Base-by-base conservation (phyloP, 2,329 filamentous ascomycete genomes). In the Aspergillus terreus region DNA sequence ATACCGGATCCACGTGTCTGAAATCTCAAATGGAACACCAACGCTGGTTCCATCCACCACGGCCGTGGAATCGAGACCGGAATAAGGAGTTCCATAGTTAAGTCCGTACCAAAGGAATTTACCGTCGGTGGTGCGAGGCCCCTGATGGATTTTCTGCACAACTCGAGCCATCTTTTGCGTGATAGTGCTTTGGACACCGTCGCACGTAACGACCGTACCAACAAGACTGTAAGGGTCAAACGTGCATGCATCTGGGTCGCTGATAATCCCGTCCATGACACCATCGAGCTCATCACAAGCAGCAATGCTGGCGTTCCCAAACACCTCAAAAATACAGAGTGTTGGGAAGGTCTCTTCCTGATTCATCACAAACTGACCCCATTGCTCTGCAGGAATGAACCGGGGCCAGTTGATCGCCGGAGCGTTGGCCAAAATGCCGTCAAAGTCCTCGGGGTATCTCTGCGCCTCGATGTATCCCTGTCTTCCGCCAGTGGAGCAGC, bases 381-480 rank as follows among this genome's bases (percentile, higher is more conserved):
- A 62, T 44, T 49, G 50, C 4, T 47, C 53, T 1, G 55, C 48
- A 2, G 50, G 44, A 2, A 71, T 48, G 62, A 73, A 35, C 53
- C 59, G 17, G 55, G 57, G 14, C 49, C 56, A 74, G 69, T 25
- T 82, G 58, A 60, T 78, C 73, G 46, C 66, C 63, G 64, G 74
- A 76, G 73, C 78, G 3, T 19, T 48, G 10, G 80, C 76, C 1
- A 82, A 56, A 9, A 80, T 73, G 14, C 81, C 82, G 56, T 84
- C 79, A 49, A 82, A 84, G 47, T 82, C 79, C 0, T 76, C 69
- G 0, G 82, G 81, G 53, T 76, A 82, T 4, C 66, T 58, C 56
- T 85, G 76, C 0, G 79, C 77, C 9, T 77, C 43, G 51, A 60
- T 55, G 6, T 58, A 48, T 1, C 56, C 61, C 25, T 63, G 60